A percentile compares a stretch with the other conserved stretches of the same genome.
These are phyloP conservation scores for Fusarium metavorans DNA, from an alignment of 2,329 filamentous ascomycete species.

Conservation along the genomic window DNA sequence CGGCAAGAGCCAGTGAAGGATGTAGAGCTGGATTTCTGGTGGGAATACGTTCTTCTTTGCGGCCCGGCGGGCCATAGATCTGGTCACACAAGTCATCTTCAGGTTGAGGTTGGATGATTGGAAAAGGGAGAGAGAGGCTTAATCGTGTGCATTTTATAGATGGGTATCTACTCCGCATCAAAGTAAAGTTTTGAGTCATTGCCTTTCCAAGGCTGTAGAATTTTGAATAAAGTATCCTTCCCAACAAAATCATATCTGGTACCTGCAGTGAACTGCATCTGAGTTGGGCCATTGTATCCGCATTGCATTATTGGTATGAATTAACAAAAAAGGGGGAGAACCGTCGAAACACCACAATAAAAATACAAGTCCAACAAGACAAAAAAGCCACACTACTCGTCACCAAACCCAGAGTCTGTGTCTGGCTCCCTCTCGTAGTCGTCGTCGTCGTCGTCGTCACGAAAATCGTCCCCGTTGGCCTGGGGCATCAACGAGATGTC, in stretches of 20 bases:
- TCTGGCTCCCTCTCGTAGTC: too few relatives aligned
- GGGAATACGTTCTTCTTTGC: neutral
- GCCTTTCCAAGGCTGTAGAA: neutral
- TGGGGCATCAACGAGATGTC: too few relatives aligned
- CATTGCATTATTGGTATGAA: neutral
- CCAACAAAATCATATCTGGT: neutral
- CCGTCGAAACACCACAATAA: too few relatives aligned
- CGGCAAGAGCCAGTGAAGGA: neutral
- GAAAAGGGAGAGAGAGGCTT: neutral
- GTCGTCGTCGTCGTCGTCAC: too few relatives aligned
- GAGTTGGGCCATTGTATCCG: neutral
- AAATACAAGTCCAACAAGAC: too few relatives aligned
- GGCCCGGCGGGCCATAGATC: neutral
- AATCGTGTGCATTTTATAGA: neutral
- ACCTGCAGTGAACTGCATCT: neutral
- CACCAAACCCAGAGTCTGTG: too few relatives aligned
- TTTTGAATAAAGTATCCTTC: neutral
- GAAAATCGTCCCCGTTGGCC: too few relatives aligned
- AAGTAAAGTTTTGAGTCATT: neutral
- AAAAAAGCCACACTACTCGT: too few relatives aligned
- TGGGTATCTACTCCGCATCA: neutral
- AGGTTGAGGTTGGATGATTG: neutral
- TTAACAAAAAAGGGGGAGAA: too few relatives aligned
- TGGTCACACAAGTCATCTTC: neutral
- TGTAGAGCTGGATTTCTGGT: conserved; percentile 13